Percentiles rank a stretch among this genome's conserved stretches.
These are phyloP conservation scores for Chlamydomonas reinhardtii DNA, from an alignment of 163 green algal species.

Conservation along the genomic window DNA sequence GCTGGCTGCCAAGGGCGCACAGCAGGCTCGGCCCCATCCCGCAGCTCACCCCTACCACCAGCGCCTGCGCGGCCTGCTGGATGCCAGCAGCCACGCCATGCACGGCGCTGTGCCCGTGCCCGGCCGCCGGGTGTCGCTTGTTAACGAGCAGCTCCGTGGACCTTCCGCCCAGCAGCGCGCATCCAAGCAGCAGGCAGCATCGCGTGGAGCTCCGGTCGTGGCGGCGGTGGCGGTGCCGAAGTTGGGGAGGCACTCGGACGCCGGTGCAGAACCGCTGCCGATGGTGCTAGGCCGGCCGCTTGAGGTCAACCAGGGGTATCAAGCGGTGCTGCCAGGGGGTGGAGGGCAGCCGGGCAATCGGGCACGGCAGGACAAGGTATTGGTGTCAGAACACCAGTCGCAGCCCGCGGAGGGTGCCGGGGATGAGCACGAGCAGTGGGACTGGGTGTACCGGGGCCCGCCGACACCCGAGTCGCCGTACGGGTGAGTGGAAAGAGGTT, in stretches of 20 bases:
- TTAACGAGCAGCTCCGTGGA: background rate
- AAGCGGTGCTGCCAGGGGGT: too few species aligned
- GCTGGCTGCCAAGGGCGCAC: background rate
- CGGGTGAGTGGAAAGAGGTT: background rate
- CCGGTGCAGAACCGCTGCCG: background rate
- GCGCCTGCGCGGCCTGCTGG: constrained; percentile 33
- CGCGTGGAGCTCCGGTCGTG: too few species aligned
- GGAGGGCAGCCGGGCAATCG: too few species aligned
- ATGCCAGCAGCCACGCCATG: background rate
- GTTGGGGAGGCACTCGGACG: too few species aligned
- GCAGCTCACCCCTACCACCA: constrained; percentile 23
- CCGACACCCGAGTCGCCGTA: constrained; percentile 27
- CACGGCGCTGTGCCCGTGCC: too few species aligned
- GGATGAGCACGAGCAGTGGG: constrained; percentile 35
- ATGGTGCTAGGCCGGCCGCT: background rate
- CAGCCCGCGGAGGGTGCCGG: background rate
- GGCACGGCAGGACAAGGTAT: too few species aligned
- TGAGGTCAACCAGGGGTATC: background rate
- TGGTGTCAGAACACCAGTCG: background rate
- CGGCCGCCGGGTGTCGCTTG: too few species aligned
- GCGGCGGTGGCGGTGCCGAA: background rate
- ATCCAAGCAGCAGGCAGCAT: too few species aligned
- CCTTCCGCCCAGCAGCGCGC: background rate
- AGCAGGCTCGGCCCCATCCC: background rate
- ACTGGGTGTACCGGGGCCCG: constrained; percentile 20